A percentile compares a stretch with the other conserved stretches of the same genome.
Evolutionary conservation across 768 basidiomycete species (phyloP).

Genomic region (Pisolithus tinctorius): DNA sequence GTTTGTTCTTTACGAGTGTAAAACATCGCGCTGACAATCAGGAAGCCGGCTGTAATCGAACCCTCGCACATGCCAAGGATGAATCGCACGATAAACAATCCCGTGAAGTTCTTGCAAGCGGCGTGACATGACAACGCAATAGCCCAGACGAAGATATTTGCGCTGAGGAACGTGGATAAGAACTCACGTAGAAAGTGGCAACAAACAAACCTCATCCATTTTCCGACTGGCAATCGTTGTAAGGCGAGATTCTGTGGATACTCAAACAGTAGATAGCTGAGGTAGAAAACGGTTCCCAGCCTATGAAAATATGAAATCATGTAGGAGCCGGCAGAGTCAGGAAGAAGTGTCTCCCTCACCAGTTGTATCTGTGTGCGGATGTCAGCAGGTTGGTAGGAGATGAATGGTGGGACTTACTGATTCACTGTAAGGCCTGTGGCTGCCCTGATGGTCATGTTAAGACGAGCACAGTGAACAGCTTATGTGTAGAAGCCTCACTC

Average conservation of each 20-base stretch:
- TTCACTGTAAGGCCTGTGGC: conserved; percentile 57
- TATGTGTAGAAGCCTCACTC: conserved; percentile 30
- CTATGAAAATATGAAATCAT: conserved; percentile 30
- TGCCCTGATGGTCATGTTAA: conserved; percentile 31
- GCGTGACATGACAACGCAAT: conserved; percentile 55
- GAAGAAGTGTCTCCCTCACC: conserved; percentile 28
- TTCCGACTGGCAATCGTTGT: conserved; percentile 68
- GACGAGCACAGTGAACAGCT: neutral
- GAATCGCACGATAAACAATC: conserved; percentile 55
- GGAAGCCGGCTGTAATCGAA: conserved; percentile 64
- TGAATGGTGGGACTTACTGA: conserved; percentile 37
- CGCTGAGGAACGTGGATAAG: conserved; percentile 24
- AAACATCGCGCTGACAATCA: conserved; percentile 76
- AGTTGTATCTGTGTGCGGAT: conserved; percentile 47
- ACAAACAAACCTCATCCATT: conserved; percentile 64
- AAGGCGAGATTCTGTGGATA: conserved; percentile 70
- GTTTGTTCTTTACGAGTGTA: conserved; percentile 71
- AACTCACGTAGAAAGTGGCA: neutral
- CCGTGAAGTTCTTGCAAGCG: conserved; percentile 64
- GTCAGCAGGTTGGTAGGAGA: neutral
- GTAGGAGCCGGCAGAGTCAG: neutral
- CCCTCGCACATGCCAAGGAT: conserved; percentile 72
- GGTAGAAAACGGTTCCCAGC: conserved; percentile 72
- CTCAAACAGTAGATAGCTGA: conserved; percentile 65
- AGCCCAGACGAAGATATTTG: conserved; percentile 65